phyloP scores from a whole-genome alignment of 495 filamentous ascomycete species.

The Neurospora terricola region DNA sequence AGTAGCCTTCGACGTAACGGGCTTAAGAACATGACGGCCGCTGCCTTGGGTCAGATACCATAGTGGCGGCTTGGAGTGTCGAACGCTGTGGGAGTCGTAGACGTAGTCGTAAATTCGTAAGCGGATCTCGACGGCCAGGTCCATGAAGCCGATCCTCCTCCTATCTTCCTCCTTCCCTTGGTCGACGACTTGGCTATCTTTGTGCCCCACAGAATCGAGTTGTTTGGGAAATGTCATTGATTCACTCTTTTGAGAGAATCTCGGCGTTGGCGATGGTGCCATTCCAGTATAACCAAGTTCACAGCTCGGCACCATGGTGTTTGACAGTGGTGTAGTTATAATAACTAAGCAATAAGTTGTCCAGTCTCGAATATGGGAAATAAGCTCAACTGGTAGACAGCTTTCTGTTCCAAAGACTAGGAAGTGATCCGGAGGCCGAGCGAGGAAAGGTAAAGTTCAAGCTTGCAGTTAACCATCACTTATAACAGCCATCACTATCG shows the following conservation, averaged over 20 bases:
- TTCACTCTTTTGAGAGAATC: background rate
- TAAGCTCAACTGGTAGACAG: background rate
- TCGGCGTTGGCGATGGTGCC: background rate
- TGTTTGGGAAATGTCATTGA: background rate
- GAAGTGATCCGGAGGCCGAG: background rate
- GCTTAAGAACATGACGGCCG: conserved; percentile 16
- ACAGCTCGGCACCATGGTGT: background rate
- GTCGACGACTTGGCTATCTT: background rate
- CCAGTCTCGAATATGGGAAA: background rate
- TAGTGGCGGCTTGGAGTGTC: conserved; percentile 33
- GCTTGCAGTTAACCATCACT: background rate
- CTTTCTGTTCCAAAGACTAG: background rate
- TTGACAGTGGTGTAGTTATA: background rate
- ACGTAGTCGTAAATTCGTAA: conserved; percentile 25
- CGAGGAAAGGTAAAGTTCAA: background rate
- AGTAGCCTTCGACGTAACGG: conserved; percentile 4
- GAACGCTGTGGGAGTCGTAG: conserved; percentile 20
- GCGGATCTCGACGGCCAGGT: conserved; percentile 25
- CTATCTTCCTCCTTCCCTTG: conserved; percentile 2
- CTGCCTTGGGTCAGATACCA: conserved; percentile 21
- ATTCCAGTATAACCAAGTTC: background rate
- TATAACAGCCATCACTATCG: background rate
- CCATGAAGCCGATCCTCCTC: conserved; percentile 12
- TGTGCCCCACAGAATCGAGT: background rate
- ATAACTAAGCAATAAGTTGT: background rate